Evolutionary conservation across 306 rosid species (phyloP), one percentile per base, ranked within the genome.

Genomic region (Carpinus fangiana): DNA sequence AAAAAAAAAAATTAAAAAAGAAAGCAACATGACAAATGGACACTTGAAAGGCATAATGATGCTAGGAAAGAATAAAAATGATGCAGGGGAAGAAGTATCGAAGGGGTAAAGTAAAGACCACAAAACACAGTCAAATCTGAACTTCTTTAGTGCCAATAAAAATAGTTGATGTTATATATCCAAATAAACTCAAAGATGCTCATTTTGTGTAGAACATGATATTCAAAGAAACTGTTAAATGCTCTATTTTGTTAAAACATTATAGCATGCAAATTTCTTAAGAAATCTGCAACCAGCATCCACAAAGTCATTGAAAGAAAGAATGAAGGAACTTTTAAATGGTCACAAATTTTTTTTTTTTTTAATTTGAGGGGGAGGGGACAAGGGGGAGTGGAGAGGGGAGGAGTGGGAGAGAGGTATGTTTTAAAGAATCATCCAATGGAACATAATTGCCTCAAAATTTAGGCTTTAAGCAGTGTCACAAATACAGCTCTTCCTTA

Each of bases 401-500:
- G 52, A 9, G 52, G 14, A 48, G 52, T 1, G 51, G 3, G 51
- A 47, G 16, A 11, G 52, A 41, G 45, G 43, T 38, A 38, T 4
- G 43, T 38, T 38, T 38, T 38, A 38, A 38, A 38, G 7, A 28
- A 1, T 7, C 46, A 62, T 31, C 45, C 9, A 31, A 13, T 31
- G 11, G 69, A 31, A 61, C 68, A 61, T 5, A 26, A 31, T 2
- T 28, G 18, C 38, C 28, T 62, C 45, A 3, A 62, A 16, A 31
- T 45, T 4, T 28, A 14, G 41, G 20, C 4, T 31, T 34, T 12
- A 31, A 62, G 13, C n/a, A 2, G 20, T 28, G 41, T 12, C 9
- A 28, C 43, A 28, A 62, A 62, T 12, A 14, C 69, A 62, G 69
- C 45, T 31, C 69, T 62, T 31, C 69, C 69, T 13, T 62, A 62